Percentiles rank a stretch among this genome's conserved stretches.
Evolutionary conservation across 441 rosid species (phyloP).

Genomic region (Metrosideros polymorpha): DNA sequence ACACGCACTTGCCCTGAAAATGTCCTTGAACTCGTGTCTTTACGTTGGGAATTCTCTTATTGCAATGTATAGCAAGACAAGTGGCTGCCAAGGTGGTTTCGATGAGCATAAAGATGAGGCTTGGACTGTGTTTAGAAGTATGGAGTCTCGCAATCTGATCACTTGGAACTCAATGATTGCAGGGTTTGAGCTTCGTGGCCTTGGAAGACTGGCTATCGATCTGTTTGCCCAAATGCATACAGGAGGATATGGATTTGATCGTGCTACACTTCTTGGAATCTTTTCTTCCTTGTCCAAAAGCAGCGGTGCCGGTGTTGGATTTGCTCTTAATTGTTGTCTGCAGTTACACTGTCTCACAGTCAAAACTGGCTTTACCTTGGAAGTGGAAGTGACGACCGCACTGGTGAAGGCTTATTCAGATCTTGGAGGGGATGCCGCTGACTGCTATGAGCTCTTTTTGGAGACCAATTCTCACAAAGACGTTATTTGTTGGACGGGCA

Average conservation of each 20-base stretch:
- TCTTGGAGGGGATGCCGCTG: slow-evolving; percentile 34
- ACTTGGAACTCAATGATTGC: slow-evolving; percentile 84
- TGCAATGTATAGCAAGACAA: slow-evolving; percentile 48
- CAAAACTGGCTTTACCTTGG: slow-evolving; percentile 40
- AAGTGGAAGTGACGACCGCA: slow-evolving; percentile 58
- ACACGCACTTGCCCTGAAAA: slow-evolving; percentile 55
- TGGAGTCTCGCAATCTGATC: slow-evolving; percentile 35
- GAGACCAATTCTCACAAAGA: slow-evolving; percentile 33
- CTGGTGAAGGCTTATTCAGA: slow-evolving; percentile 68
- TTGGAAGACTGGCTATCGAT: slow-evolving; percentile 25
- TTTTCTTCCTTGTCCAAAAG: slow-evolving; percentile 42
- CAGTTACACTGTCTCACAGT: slow-evolving; percentile 48
- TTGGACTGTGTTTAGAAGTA: slow-evolving; percentile 43
- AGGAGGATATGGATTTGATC: slow-evolving; percentile 48
- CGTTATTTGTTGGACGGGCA: slow-evolving; percentile 62
- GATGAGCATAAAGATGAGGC: slow-evolving; percentile 27
- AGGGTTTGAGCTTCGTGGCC: slow-evolving; percentile 40
- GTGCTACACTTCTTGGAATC: slow-evolving; percentile 58
- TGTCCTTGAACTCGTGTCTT: slow-evolving; percentile 31
- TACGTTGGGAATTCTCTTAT: slow-evolving; percentile 67
- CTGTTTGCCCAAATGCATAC: slow-evolving; percentile 44
- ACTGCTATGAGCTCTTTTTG: slow-evolving; percentile 47
- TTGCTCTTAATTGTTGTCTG: slow-evolving; percentile 31
- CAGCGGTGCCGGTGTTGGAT: slow-evolving; percentile 11
- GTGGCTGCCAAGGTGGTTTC: background rate